Base-by-base conservation (phyloP, 306 rosid species). In the Biancaea sappan region DNA sequence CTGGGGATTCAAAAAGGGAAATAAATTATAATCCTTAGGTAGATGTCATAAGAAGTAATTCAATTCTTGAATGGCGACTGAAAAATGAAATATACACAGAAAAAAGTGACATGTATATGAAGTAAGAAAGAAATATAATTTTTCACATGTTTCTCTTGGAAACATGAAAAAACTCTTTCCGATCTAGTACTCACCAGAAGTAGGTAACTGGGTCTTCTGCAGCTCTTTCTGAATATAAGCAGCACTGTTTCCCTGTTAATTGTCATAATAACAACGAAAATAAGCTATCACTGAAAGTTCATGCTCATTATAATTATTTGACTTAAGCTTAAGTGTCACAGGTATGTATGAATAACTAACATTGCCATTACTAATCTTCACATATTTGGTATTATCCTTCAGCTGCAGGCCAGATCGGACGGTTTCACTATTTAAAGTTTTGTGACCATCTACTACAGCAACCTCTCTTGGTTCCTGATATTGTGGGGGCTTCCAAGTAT, bases 161-260 rank as follows among this genome's bases (percentile, higher is more conserved):
- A 64, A 43, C 60, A 74, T n/a, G n/a, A n/a, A n/a, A n/a, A n/a
- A n/a, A n/a, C n/a, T n/a, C n/a, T n/a, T n/a, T n/a, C n/a, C n/a
- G 43, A 69, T 75, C 75, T 25, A 68, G 64, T 72, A 78, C 94
- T 79, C 82, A 91, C 96, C 93, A 41, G 88, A 50, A 66, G 83
- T 74, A 71, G 78, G 78, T 44, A 65, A 18, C n/a, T 71, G 81
- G 72, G 78, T 74, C 84, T 86, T 86, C 73, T 68, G 81, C 50
- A 76, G 73, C 74, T 69, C 87, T 77, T 81, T 86, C 80, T 78
- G 91, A 81, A 80, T 76, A 61, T 74, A 87, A 21, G 78, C 77
- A 41, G 83, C 81, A 78, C 74, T 76, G 43, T 77, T 85, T 77
- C 29, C 86, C 97, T 87, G 90, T 72, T 72, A 43, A 59, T 71